Percentiles rank a stretch among this genome's conserved stretches.
Conservation (phyloP, 2,329 filamentous ascomycete genomes). For the Camptophora hylomeconis region DNA sequence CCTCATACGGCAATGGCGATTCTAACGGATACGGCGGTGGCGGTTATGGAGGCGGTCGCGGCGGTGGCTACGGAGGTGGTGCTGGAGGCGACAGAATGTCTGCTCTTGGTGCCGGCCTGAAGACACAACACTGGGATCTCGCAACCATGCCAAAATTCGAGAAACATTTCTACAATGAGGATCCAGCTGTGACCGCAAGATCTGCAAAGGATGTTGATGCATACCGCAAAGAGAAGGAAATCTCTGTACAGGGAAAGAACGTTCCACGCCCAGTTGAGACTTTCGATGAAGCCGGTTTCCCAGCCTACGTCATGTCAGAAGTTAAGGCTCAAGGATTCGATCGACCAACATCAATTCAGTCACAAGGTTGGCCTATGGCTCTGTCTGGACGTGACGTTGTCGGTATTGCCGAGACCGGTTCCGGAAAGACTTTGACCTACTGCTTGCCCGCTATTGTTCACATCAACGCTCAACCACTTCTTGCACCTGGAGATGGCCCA, state of each 20-base stretch:
- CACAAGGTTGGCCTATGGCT: conserved; percentile 98
- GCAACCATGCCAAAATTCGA: conserved; percentile 83
- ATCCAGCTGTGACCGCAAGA: conserved; percentile 62
- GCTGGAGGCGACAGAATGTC: conserved; percentile 89
- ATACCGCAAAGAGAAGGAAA: conserved; percentile 75
- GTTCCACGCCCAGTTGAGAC: conserved; percentile 91
- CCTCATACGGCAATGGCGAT: conserved; percentile 28
- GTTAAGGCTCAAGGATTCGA: conserved; percentile 97
- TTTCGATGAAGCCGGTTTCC: conserved; percentile 96
- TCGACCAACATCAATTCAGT: conserved; percentile 89
- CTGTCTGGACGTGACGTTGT: conserved; percentile 95
- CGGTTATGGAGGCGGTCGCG: conserved; percentile 36
- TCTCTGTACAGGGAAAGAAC: conserved; percentile 65
- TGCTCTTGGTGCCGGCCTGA: conserved; percentile 73
- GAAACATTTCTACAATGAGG: conserved; percentile 98
- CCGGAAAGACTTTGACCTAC: conserved; percentile 97
- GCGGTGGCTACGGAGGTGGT: conserved; percentile 32
- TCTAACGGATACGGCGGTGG: conserved; percentile 31
- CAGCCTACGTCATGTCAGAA: conserved; percentile 92
- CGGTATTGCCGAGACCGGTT: conserved; percentile 97
- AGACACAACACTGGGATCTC: conserved; percentile 80
- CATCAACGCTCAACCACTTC: conserved; percentile 96
- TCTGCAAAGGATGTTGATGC: conserved; percentile 68
- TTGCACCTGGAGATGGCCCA: conserved; percentile 87
- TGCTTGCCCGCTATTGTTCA: conserved; percentile 96